Evolutionary conservation across 768 basidiomycete species (phyloP), one percentile per base, ranked within the genome.

Genomic region (Russula brevipes): DNA sequence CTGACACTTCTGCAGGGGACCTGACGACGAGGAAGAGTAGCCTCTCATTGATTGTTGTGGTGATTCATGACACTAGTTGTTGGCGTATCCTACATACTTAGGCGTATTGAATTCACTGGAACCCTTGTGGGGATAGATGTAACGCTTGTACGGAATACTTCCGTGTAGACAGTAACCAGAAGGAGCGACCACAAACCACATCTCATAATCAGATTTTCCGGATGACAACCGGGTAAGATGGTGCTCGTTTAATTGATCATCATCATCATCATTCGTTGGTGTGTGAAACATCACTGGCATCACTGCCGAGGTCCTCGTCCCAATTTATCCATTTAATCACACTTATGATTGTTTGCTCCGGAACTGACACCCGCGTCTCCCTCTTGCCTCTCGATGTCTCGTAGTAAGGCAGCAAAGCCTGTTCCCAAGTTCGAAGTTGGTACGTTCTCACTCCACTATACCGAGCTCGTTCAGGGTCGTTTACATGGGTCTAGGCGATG

Each of bases 361-460:
- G 46, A 16, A 31, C 24, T 17, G 41, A n/a, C 31, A 35, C 35
- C 35, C 39, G 46, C 79, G 80, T 54, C 69, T 42, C 38, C 17
- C 50, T 17, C 30, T 16, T 53, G 16, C 16, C 44, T 5, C 19
- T 35, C 58, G 4, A 64, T 64, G 63, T 64, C 63, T 24, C 57
- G 42, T 30, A 54, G 66, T 69, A 88, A 84, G 78, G 74, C 72
- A 65, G 74, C 77, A 60, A 89, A 87, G 77, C 81, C 83, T 68
- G 79, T 88, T 61, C 86, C 88, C 70, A 86, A 84, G 75, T 89
- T 89, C 70, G 83, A 88, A 71, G 81, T 85, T 64, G 86, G 88
- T 88, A 64, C 61, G 75, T 69, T 54, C 41, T 66, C 12, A n/a
- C 53, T 62, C 42, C 63, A 12, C 17, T n/a, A 4, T 42, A 0